A percentile compares a stretch with the other conserved stretches of the same genome.
These are phyloP conservation scores for Penicillium pancosmium DNA, from an alignment of 495 filamentous ascomycete species.

Conservation along the genomic window DNA sequence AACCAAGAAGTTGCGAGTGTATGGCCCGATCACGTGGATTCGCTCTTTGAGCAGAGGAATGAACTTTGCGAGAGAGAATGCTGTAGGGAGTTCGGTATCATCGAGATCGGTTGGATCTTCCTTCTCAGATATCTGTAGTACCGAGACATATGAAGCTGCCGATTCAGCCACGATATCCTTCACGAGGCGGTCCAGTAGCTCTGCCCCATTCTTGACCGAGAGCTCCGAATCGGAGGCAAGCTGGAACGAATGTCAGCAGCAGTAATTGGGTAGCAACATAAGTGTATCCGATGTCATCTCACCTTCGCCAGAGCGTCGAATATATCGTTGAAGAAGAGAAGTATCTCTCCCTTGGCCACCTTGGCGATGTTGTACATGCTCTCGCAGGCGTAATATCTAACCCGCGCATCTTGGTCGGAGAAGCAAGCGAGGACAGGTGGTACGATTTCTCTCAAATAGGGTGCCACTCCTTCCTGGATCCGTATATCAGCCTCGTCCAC, in stretches of 20 bases:
- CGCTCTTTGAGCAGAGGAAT: conserved; percentile 92
- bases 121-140: conserved; percentile 64
- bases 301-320: conserved; percentile 98
- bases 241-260: conserved; percentile 46
- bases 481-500: conserved; percentile 26
- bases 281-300: conserved; percentile 15
- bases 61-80: conserved; percentile 89
- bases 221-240: conserved; percentile 94
- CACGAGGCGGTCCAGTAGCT: conserved; percentile 91
- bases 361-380: conserved; percentile 99
- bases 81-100: conserved; percentile 69
- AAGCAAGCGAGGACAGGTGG: conserved; percentile 99
- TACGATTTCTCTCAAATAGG: conserved; percentile 89
- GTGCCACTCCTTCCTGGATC: conserved; percentile 77
- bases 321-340: conserved; percentile 96
- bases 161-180: conserved; percentile 99
- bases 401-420: conserved; percentile 94
- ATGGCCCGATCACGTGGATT: conserved; percentile 91
- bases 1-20: conserved; percentile 92
- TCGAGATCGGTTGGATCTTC: conserved; percentile 51
- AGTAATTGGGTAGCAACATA: not conserved
- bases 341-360: conserved; percentile 95
- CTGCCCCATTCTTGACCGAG: conserved; percentile 97
- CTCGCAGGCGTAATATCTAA: conserved; percentile 98
- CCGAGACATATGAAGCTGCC: conserved; percentile 90